Percentiles rank a stretch among this genome's conserved stretches.
phyloP scores from a whole-genome alignment of 495 filamentous ascomycete genomes.

The Aspergillus mulundensis region DNA sequence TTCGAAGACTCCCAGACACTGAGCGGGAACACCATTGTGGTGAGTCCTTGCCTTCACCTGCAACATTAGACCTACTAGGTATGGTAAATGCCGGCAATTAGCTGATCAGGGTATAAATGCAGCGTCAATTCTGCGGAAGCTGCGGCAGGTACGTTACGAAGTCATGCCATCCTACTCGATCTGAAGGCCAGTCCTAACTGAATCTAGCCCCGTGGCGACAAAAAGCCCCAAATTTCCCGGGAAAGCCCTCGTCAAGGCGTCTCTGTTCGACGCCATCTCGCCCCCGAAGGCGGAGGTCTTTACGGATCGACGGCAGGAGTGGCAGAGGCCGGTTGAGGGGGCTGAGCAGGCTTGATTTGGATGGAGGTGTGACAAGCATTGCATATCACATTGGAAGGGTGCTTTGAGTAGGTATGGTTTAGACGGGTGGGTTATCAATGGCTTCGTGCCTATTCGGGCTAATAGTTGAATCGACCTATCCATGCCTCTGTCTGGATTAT shows the following conservation, averaged over 20 bases:
- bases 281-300: background rate
- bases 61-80: background rate
- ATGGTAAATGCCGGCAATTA: background rate
- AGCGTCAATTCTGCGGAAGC: slow-evolving; percentile 3
- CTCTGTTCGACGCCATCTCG: background rate
- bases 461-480: too few species aligned
- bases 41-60: background rate
- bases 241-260: slow-evolving; percentile 1
- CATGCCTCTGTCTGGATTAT: too few species aligned
- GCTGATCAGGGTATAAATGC: background rate
- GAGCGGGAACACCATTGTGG: background rate
- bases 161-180: too few species aligned
- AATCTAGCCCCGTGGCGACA: background rate
- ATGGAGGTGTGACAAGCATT: too few species aligned
- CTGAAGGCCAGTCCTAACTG: too few species aligned
- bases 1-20: background rate
- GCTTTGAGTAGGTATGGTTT: too few species aligned
- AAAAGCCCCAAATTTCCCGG: background rate
- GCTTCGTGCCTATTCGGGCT: too few species aligned
- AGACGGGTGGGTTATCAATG: too few species aligned
- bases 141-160: background rate
- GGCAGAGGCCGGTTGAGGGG: background rate
- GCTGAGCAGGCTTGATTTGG: background rate
- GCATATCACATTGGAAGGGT: too few species aligned
- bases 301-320: background rate